Conservation (phyloP, 768 basidiomycete genomes). For the Lanmaoa rubissima region DNA sequence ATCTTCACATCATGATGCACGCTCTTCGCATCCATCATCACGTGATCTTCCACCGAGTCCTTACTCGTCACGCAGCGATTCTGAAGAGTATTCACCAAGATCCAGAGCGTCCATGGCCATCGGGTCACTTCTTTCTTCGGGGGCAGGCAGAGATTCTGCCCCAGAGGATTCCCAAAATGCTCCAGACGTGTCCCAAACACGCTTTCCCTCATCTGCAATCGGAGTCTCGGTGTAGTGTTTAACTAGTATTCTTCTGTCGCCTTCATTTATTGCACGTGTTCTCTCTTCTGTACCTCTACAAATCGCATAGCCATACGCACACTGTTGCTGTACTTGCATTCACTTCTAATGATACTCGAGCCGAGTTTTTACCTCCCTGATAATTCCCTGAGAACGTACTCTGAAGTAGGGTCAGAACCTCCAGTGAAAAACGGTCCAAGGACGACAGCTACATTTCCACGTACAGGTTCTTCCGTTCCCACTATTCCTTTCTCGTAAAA, state of each 20-base stretch:
- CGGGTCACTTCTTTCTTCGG: slow-evolving; percentile 63
- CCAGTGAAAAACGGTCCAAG: slow-evolving; percentile 9
- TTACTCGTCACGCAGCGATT: slow-evolving; percentile 67
- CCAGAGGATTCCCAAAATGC: slow-evolving; percentile 27
- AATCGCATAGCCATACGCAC: slow-evolving; percentile 18
- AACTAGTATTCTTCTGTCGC: neutral
- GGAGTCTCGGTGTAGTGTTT: slow-evolving; percentile 24
- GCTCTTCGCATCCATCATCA: slow-evolving; percentile 35
- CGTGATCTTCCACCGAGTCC: slow-evolving; percentile 69
- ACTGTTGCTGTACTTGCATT: slow-evolving; percentile 19
- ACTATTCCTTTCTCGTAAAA: slow-evolving; percentile 2
- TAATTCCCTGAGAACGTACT: neutral
- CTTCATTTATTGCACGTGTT: slow-evolving; percentile 21
- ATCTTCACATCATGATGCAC: slow-evolving; percentile 37
- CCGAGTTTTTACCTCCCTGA: neutral
- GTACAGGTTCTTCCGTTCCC: slow-evolving; percentile 6
- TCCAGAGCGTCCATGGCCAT: slow-evolving; percentile 79
- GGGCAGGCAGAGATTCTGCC: slow-evolving; percentile 29
- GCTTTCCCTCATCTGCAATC: slow-evolving; percentile 16
- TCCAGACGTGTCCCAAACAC: slow-evolving; percentile 18
- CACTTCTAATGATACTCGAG: slow-evolving; percentile 18
- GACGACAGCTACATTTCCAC: slow-evolving; percentile 5
- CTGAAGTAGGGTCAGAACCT: slow-evolving; percentile 9
- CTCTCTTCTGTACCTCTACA: slow-evolving; percentile 25
- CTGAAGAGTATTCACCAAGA: slow-evolving; percentile 67